Conservation (phyloP, 1,139 yeast genomes). For the Arxiozyma telluris region DNA sequence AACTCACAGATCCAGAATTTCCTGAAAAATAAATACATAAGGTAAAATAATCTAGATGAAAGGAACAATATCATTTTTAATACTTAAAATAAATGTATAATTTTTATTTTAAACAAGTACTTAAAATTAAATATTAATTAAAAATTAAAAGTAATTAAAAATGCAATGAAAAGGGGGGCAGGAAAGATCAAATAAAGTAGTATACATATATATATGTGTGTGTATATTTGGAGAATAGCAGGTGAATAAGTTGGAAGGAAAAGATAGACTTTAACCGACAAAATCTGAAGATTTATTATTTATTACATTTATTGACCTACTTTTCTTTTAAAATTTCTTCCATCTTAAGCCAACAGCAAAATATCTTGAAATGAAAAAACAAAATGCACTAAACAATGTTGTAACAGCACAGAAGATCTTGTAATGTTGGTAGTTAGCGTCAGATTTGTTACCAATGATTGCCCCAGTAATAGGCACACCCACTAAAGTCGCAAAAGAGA, state of each 20-base stretch:
- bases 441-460: constrained; percentile 31
- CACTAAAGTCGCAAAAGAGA: constrained; percentile 49
- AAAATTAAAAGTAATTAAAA: not conserved
- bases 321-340: constrained; percentile 11
- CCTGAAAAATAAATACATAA: too few species aligned
- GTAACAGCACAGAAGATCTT: constrained; percentile 21
- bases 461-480: constrained; percentile 49
- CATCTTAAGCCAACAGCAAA: constrained; percentile 18
- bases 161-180: not conserved
- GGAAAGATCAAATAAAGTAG: not conserved
- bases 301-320: too few species aligned
- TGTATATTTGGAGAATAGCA: too few species aligned
- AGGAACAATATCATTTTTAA: not conserved
- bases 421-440: constrained; percentile 17
- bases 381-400: constrained; percentile 13
- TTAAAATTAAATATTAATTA: too few species aligned
- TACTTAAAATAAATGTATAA: not conserved
- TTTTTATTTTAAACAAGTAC: too few species aligned
- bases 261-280: not conserved
- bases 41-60: too few species aligned
- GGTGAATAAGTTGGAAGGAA: not conserved
- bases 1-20: too few species aligned
- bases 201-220: too few species aligned
- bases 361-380: constrained; percentile 19
- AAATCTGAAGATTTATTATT: too few species aligned